Conservation (phyloP, 1,284 basidiomycete genomes). For the Irpex lacteus region DNA sequence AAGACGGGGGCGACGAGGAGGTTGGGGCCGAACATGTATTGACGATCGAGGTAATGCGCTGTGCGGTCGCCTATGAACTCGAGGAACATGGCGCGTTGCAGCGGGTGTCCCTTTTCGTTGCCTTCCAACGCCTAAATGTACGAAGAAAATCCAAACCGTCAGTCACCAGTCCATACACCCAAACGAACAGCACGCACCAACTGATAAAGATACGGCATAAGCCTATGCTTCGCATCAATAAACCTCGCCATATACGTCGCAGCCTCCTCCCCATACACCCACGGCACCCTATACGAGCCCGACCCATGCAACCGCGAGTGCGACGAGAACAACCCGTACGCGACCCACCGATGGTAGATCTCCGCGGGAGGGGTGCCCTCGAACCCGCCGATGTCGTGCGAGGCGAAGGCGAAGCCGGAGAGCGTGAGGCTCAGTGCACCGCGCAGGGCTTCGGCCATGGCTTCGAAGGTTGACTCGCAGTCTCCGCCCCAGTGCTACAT, state of each 20-base stretch:
- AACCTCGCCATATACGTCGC: slow-evolving; percentile 64
- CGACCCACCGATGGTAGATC: slow-evolving; percentile 77
- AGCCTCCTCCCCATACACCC: slow-evolving; percentile 73
- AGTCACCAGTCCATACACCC: background rate
- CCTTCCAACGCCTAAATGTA: slow-evolving; percentile 54
- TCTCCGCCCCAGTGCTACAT: slow-evolving; percentile 73
- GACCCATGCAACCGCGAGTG: slow-evolving; percentile 74
- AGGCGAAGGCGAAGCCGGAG: slow-evolving; percentile 70
- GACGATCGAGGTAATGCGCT: slow-evolving; percentile 62
- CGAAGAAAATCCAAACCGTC: background rate
- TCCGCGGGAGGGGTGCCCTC: slow-evolving; percentile 71
- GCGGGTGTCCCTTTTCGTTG: slow-evolving; percentile 54
- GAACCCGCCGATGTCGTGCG: slow-evolving; percentile 77
- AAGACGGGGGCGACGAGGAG: slow-evolving; percentile 77
- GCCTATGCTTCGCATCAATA: slow-evolving; percentile 63
- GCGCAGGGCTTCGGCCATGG: slow-evolving; percentile 73
- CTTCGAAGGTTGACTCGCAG: slow-evolving; percentile 75
- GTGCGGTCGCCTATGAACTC: slow-evolving; percentile 70
- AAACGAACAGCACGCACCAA: slow-evolving; percentile 39
- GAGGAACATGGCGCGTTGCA: slow-evolving; percentile 73
- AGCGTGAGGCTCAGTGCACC: slow-evolving; percentile 64
- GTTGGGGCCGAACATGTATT: slow-evolving; percentile 68
- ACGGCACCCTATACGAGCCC: slow-evolving; percentile 71
- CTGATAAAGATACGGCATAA: slow-evolving; percentile 75
- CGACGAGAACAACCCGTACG: slow-evolving; percentile 67